A percentile compares a stretch with the other conserved stretches of the same genome.
Evolutionary conservation across 768 basidiomycete species (phyloP).

Genomic region (Vararia minispora): DNA sequence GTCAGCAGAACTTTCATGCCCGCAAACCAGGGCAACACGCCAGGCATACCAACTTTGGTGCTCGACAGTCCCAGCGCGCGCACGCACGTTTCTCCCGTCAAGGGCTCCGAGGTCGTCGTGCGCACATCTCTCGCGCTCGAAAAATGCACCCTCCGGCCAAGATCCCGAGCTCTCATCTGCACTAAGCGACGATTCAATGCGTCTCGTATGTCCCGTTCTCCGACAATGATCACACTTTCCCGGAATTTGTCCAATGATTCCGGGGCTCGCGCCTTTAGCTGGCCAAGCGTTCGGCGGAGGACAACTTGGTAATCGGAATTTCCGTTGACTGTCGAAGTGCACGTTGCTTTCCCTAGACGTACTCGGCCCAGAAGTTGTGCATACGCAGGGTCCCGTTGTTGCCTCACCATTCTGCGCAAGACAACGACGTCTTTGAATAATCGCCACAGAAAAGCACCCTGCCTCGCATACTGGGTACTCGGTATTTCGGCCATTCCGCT

Average conservation of each 20-base stretch:
- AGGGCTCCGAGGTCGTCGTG: too few species aligned
- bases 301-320: not conserved
- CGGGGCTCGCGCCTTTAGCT: not conserved
- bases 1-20: conserved; percentile 17
- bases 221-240: not conserved
- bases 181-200: too few species aligned
- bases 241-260: not conserved
- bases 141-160: too few species aligned
- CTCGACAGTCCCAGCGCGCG: not conserved
- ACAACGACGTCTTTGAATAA: not conserved
- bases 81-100: not conserved
- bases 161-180: too few species aligned
- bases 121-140: too few species aligned
- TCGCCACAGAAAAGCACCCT: not conserved
- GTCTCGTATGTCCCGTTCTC: not conserved
- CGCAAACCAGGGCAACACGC: conserved; percentile 7
- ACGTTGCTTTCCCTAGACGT: not conserved
- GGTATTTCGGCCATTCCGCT: not conserved
- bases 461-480: not conserved
- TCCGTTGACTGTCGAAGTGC: too few species aligned
- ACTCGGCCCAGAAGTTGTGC: not conserved
- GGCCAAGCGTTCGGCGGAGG: not conserved
- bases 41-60: not conserved
- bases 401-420: not conserved
- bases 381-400: not conserved